Percentiles rank a stretch among this genome's conserved stretches.
phyloP scores from a whole-genome alignment of 495 filamentous ascomycete genomes.

The Tuber borchii region DNA sequence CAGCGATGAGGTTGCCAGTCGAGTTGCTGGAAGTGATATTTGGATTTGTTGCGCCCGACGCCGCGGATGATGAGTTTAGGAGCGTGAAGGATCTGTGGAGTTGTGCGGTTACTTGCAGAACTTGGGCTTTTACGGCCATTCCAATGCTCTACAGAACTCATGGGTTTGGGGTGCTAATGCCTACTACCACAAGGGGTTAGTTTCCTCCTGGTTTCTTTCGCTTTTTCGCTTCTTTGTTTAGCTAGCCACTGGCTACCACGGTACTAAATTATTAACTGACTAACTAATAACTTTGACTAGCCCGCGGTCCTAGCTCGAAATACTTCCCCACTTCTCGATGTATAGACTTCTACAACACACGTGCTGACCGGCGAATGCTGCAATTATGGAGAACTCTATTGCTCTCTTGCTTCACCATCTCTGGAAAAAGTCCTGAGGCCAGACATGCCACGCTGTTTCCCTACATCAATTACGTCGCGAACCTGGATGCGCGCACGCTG shows the following conservation, averaged over 20 bases:
- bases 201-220: neutral
- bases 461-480: slow-evolving; percentile 38
- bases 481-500: slow-evolving; percentile 36
- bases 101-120: slow-evolving; percentile 37
- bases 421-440: slow-evolving; percentile 34
- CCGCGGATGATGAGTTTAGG: slow-evolving; percentile 30
- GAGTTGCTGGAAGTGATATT: slow-evolving; percentile 41
- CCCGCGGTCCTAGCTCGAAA: slow-evolving; percentile 11
- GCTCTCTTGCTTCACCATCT: slow-evolving; percentile 40
- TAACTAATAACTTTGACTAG: slow-evolving; percentile 2
- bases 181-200: slow-evolving; percentile 17
- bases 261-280: slow-evolving; percentile 4
- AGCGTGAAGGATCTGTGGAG: slow-evolving; percentile 33
- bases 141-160: slow-evolving; percentile 39
- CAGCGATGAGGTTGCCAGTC: slow-evolving; percentile 28
- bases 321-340: slow-evolving; percentile 35
- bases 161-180: slow-evolving; percentile 39
- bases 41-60: slow-evolving; percentile 28
- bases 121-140: slow-evolving; percentile 35
- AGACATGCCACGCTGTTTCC: slow-evolving; percentile 36
- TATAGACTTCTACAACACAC: slow-evolving; percentile 34
- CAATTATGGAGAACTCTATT: slow-evolving; percentile 37
- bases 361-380: slow-evolving; percentile 28
- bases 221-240: neutral
- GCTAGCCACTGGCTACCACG: neutral